A percentile compares a stretch with the other conserved stretches of the same genome.
These are phyloP conservation scores for Anthracocystis panici-leucophaei DNA, from an alignment of 1,284 basidiomycete genomes.

Conservation along the genomic window DNA sequence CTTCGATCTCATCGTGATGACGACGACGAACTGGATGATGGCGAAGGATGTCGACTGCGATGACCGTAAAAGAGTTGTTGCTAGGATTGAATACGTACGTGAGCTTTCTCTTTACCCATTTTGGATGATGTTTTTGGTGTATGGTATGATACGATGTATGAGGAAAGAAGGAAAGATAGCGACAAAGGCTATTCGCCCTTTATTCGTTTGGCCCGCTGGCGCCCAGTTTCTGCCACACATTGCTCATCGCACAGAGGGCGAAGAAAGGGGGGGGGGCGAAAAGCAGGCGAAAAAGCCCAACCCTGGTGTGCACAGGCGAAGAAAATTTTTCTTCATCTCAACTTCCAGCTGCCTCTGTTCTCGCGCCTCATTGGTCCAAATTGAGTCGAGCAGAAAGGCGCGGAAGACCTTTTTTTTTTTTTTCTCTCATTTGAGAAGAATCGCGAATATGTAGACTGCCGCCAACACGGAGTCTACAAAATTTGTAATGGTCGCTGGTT, in stretches of 20 bases:
- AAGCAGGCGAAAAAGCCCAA: constrained; percentile 1
- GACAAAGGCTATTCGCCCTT: constrained; percentile 23
- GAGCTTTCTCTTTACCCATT: constrained; percentile 65
- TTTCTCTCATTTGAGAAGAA: constrained; percentile 31
- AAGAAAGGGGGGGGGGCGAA: constrained; percentile 12
- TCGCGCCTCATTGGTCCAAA: constrained; percentile 29
- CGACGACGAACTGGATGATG: constrained; percentile 2
- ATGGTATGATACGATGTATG: constrained; percentile 55
- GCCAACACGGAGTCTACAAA: not conserved
- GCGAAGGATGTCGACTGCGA: not conserved
- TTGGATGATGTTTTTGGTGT: constrained; percentile 47
- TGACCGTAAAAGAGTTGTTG: not conserved
- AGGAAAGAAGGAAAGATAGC: constrained; percentile 39
- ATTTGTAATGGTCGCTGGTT: not conserved
- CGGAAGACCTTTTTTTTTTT: constrained; percentile 8
- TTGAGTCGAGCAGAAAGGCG: not conserved
- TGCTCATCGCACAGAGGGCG: constrained; percentile 8
- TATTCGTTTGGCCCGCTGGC: constrained; percentile 34
- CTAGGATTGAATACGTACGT: constrained; percentile 46
- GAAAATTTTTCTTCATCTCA: constrained; percentile 49
- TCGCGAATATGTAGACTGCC: constrained; percentile 8
- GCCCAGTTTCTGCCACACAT: constrained; percentile 5
- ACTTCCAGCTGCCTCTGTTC: constrained; percentile 38
- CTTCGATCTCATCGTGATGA: not conserved
- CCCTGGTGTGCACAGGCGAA: constrained; percentile 27